Percentiles rank a stretch among this genome's conserved stretches.
These are phyloP conservation scores for Rhodotorula diobovata DNA, from an alignment of 768 basidiomycete species.

Conservation along the genomic window DNA sequence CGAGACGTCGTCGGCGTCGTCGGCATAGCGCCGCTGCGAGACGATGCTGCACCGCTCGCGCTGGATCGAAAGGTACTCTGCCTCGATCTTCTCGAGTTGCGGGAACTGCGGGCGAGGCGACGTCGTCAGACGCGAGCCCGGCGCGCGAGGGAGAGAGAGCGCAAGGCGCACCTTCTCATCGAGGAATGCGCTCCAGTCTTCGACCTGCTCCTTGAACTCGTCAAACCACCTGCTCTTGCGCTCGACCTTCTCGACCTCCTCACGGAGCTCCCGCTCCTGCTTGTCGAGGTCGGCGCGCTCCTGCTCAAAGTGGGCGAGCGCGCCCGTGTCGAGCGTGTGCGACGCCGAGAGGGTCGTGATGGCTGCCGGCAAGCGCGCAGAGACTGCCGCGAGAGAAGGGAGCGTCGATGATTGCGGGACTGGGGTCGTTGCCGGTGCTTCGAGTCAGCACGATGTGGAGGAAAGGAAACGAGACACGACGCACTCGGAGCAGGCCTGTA, in stretches of 20 bases:
- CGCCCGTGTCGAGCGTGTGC: conserved; percentile 43
- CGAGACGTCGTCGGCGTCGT: conserved; percentile 43
- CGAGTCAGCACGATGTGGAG: not conserved
- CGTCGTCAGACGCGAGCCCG: not conserved
- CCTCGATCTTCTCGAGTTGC: conserved; percentile 49
- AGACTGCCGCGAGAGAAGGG: conserved; percentile 47
- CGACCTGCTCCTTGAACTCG: conserved; percentile 50
- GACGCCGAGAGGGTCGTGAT: conserved; percentile 43
- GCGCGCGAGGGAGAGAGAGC: not conserved
- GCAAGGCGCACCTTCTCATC: conserved; percentile 50
- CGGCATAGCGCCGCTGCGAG: conserved; percentile 34
- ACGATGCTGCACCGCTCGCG: conserved; percentile 42
- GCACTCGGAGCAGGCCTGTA: conserved; percentile 49
- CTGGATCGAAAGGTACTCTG: conserved; percentile 42
- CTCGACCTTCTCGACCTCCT: conserved; percentile 49
- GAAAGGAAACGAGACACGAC: conserved; percentile 16
- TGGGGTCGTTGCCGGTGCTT: conserved; percentile 14
- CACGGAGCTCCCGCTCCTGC: conserved; percentile 49
- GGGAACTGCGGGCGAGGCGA: conserved; percentile 44
- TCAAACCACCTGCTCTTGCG: conserved; percentile 51
- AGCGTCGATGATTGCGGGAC: conserved; percentile 48
- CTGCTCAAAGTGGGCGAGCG: conserved; percentile 42
- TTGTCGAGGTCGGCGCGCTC: conserved; percentile 47
- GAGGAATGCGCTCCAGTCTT: conserved; percentile 50
- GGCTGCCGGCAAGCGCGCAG: conserved; percentile 46